Evolutionary conservation across 805 yeast species (phyloP).

Genomic region (Lachancea waltii): DNA sequence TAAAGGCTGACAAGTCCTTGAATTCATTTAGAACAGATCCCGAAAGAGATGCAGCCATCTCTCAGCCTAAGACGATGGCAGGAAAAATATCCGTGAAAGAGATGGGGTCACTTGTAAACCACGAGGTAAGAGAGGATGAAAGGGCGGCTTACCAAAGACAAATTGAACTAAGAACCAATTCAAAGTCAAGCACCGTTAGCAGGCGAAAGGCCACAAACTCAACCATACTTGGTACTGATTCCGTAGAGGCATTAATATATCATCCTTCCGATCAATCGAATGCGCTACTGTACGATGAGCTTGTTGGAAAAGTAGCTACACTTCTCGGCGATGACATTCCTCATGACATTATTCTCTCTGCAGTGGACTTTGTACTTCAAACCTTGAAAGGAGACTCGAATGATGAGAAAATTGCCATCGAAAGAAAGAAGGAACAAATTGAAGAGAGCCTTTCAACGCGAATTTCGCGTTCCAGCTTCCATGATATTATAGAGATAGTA

Average conservation of each 20-base stretch:
- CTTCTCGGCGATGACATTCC: constrained; percentile 66
- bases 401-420: constrained; percentile 15
- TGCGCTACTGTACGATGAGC: constrained; percentile 43
- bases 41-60: constrained; percentile 41
- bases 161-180: background rate
- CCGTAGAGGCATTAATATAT: constrained; percentile 40
- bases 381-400: constrained; percentile 18
- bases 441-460: constrained; percentile 40
- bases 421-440: constrained; percentile 41
- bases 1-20: constrained; percentile 49
- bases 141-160: constrained; percentile 18
- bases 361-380: constrained; percentile 22
- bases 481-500: constrained; percentile 39
- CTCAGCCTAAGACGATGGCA: constrained; percentile 64
- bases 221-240: constrained; percentile 1
- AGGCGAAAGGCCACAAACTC: background rate
- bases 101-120: constrained; percentile 47
- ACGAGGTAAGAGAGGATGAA: constrained; percentile 6
- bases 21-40: constrained; percentile 38
- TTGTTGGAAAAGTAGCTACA: constrained; percentile 53
- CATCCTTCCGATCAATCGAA: constrained; percentile 55
- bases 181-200: background rate
- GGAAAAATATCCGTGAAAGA: constrained; percentile 64
- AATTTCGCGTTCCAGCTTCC: constrained; percentile 35
- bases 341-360: constrained; percentile 53